Evolutionary conservation across 495 filamentous ascomycete species (phyloP), one percentile per base, ranked within the genome.

Genomic region (Xylaria cubensis): DNA sequence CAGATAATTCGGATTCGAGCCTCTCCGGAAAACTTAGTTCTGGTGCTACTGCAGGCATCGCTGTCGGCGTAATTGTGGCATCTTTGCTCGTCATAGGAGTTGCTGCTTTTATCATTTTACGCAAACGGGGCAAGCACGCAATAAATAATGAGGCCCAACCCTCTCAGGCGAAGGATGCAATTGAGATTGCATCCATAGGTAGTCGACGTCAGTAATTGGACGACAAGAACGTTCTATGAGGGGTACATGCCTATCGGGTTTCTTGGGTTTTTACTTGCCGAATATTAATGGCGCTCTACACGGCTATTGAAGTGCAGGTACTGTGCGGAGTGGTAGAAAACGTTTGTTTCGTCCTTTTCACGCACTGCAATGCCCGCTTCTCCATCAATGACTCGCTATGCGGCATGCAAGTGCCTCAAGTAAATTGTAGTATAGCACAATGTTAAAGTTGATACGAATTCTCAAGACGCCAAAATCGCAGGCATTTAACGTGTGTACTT

Each of bases 21-120:
- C 69, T 71, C 21, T 69, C 70, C 13, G 62, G 70, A 2, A 72
- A 78, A 86, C n/a, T 85, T 82, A n/a, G 75, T 75, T 26, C 73
- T 84, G n/a, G 64, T 24, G 64, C 64, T 17, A 67, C 42, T 46
- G 64, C 64, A 4, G 64, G 64, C 5, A 53, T 67, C 32, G 64
- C 64, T 13, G 64, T 67, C 24, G 64, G 64, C 3, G 64, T 67
- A 1, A n/a, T 53, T 21, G 80, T 83, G 4, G 85, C 82, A 17
- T 80, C 76, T 19, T 72, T 79, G 15, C 68, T 70, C 19, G 44
- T 79, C 32, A 74, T 79, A 1, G 75, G 74, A 21, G 61, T 53
- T 13, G 62, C 74, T 26, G 78, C 78, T 0, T 78, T 78, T 42
- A 26, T 67, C n/a, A 53, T 79, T 19, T 71, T 78, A 24, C 74